Conservation (phyloP, 2,329 filamentous ascomycete genomes). For the Cytospora piceicola region DNA sequence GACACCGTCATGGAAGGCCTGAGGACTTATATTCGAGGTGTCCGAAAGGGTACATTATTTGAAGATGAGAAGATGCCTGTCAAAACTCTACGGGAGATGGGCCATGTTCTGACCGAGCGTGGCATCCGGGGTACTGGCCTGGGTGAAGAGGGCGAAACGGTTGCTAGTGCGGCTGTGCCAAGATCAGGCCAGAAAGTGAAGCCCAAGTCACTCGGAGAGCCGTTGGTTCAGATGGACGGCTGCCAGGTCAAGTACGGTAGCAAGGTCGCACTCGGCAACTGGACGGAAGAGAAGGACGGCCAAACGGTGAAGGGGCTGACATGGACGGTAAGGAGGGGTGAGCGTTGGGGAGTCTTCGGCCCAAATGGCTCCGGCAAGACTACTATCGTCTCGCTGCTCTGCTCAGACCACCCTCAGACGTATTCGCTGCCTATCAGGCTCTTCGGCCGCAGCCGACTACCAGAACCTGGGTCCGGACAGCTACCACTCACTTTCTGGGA, state of each 20-base stretch:
- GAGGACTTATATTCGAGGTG: slow-evolving; percentile 51
- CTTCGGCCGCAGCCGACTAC: slow-evolving; percentile 81
- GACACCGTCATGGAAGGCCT: slow-evolving; percentile 62
- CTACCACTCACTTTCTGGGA: slow-evolving; percentile 89
- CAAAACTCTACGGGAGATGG: slow-evolving; percentile 54
- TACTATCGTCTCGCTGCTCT: slow-evolving; percentile 87
- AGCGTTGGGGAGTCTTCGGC: slow-evolving; percentile 91
- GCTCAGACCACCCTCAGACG: slow-evolving; percentile 92
- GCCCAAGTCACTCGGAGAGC: slow-evolving; percentile 56
- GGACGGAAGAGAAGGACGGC: slow-evolving; percentile 64
- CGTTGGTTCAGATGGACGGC: slow-evolving; percentile 84
- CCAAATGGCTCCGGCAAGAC: slow-evolving; percentile 97
- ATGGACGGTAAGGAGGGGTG: slow-evolving; percentile 81
- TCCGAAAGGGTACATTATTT: slow-evolving; percentile 47
- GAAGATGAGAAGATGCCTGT: slow-evolving; percentile 56
- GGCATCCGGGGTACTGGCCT: slow-evolving; percentile 46
- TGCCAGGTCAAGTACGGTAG: slow-evolving; percentile 80
- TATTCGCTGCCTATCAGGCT: slow-evolving; percentile 87
- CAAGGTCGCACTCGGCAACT: slow-evolving; percentile 79
- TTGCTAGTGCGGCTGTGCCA: slow-evolving; percentile 15
- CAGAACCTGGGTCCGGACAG: slow-evolving; percentile 66
- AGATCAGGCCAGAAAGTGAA: slow-evolving; percentile 7
- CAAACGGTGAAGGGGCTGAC: slow-evolving; percentile 65
- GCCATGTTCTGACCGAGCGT: slow-evolving; percentile 48
- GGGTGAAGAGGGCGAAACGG: slow-evolving; percentile 37